phyloP scores from a whole-genome alignment of 441 rosid species.

The Mallotus repandus region DNA sequence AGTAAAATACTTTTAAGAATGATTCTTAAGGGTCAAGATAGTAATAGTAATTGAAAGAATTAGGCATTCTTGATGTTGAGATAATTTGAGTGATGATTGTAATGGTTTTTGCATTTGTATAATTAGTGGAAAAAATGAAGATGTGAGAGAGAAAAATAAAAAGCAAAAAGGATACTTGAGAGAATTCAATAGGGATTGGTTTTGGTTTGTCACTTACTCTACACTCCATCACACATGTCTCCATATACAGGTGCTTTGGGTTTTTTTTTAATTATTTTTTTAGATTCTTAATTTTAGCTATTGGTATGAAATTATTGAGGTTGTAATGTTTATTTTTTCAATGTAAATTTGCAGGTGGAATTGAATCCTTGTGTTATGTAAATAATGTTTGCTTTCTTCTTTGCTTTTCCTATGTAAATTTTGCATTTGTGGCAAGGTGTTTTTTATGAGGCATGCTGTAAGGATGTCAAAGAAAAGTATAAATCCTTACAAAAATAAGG shows the following conservation, averaged over 20 bases:
- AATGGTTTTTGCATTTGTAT: conserved; percentile 42
- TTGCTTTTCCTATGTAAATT: too few species aligned
- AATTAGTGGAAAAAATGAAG: conserved; percentile 28
- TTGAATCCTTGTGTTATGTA: not conserved
- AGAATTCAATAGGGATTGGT: conserved; percentile 38
- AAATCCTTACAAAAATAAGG: too few species aligned
- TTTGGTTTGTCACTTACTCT: conserved; percentile 38
- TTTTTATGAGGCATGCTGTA: too few species aligned
- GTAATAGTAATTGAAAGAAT: conserved; percentile 34
- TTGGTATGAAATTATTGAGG: conserved; percentile 18
- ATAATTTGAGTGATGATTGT: conserved; percentile 26
- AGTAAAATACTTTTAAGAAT: conserved; percentile 59
- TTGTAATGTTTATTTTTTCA: conserved; percentile 23
- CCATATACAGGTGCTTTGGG: conserved; percentile 46
- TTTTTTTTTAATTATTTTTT: conserved; percentile 7
- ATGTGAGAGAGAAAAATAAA: conserved; percentile 26
- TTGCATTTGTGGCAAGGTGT: too few species aligned
- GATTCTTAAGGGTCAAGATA: conserved; percentile 83
- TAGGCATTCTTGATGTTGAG: conserved; percentile 39
- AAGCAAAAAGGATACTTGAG: conserved; percentile 10
- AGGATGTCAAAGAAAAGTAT: too few species aligned
- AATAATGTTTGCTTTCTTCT: too few species aligned
- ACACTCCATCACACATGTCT: conserved; percentile 35
- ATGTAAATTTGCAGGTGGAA: conserved; percentile 53
- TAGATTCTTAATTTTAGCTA: conserved; percentile 15